A percentile compares a stretch with the other conserved stretches of the same genome.
Conservation (phyloP, 257 asterid genomes). For the Ophiorrhiza pumila region DNA sequence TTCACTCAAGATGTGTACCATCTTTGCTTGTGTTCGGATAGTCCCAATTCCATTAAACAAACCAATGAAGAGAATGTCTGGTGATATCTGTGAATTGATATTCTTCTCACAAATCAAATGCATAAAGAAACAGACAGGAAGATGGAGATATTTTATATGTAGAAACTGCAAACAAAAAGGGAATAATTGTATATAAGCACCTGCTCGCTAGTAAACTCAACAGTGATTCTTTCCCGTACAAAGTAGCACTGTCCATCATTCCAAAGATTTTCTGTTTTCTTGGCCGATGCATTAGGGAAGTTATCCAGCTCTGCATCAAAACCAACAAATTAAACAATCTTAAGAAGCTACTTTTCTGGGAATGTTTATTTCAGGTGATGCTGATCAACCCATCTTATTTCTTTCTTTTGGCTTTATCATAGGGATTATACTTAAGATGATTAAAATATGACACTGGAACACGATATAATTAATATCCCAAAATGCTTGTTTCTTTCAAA, state of each 20-base stretch:
- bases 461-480: no score
- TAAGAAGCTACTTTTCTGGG: not conserved
- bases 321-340: not conserved
- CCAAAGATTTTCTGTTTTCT: constrained; percentile 46
- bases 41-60: constrained; percentile 82
- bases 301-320: constrained; percentile 47
- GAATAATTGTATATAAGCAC: constrained; percentile 27
- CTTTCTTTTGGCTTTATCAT: not conserved
- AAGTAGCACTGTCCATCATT: constrained; percentile 66
- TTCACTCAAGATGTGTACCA: constrained; percentile 38
- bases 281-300: constrained; percentile 51
- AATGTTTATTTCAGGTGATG: not conserved
- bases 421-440: not conserved
- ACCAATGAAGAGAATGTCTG: constrained; percentile 79
- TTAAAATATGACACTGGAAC: no score
- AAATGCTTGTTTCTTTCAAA: no score
- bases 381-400: no score
- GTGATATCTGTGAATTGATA: constrained; percentile 48
- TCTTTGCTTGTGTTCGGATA: constrained; percentile 75
- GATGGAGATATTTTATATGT: not conserved
- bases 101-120: not conserved
- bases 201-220: constrained; percentile 68
- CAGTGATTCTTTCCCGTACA: constrained; percentile 49
- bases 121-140: not conserved
- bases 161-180: not conserved